Percentiles rank a stretch among this genome's conserved stretches.
Conservation (phyloP, 768 basidiomycete genomes). For the Mycena filopes region DNA sequence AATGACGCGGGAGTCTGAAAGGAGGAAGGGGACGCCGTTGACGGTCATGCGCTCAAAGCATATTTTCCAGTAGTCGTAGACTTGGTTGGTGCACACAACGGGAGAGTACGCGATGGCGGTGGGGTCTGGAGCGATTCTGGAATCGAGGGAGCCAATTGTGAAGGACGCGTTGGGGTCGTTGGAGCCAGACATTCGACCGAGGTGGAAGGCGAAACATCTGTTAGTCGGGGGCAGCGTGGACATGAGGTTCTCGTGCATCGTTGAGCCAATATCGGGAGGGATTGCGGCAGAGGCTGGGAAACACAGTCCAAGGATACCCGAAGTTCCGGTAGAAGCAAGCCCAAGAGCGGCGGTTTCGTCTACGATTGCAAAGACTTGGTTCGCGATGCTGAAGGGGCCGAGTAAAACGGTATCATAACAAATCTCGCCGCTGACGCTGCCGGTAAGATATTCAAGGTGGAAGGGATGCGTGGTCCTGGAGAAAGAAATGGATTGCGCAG, state of each 20-base stretch:
- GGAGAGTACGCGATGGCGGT: constrained; percentile 48
- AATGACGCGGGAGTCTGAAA: constrained; percentile 57
- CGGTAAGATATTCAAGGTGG: constrained; percentile 59
- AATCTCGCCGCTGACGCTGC: constrained; percentile 58
- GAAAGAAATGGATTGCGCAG: constrained; percentile 43
- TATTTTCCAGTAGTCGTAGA: constrained; percentile 70
- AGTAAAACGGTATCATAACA: constrained; percentile 58
- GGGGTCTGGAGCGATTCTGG: constrained; percentile 43
- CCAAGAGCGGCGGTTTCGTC: constrained; percentile 54
- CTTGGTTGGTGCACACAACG: constrained; percentile 49
- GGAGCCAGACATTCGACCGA: constrained; percentile 48
- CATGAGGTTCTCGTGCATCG: constrained; percentile 61
- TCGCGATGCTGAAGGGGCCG: constrained; percentile 55
- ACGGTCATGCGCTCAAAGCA: constrained; percentile 57
- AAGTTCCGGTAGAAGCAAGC: constrained; percentile 58
- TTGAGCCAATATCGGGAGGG: constrained; percentile 51
- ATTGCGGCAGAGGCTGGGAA: constrained; percentile 63
- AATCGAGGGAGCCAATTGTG: constrained; percentile 63
- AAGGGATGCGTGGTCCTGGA: constrained; percentile 49
- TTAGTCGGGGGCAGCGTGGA: constrained; percentile 49
- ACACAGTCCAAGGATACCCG: constrained; percentile 66
- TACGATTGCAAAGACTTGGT: constrained; percentile 62
- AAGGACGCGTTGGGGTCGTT: constrained; percentile 53
- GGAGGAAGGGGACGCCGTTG: constrained; percentile 49
- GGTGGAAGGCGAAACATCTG: constrained; percentile 62